Conservation (phyloP, 768 basidiomycete species). For the Podaxis sp. region DNA sequence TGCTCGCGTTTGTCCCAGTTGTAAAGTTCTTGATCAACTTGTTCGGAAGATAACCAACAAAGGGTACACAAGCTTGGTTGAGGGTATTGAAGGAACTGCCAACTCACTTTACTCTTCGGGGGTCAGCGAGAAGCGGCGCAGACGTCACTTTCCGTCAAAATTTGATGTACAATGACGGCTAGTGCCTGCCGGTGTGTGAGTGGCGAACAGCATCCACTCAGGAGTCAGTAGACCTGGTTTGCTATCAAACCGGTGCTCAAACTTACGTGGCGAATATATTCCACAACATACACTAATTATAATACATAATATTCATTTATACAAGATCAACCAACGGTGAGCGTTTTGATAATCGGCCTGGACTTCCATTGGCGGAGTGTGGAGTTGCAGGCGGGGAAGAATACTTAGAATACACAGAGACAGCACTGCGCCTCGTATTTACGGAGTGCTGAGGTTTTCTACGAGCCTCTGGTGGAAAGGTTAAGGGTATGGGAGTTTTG, state of each 20-base stretch:
- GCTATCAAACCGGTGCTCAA: not conserved
- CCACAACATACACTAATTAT: not conserved
- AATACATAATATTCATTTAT: not conserved
- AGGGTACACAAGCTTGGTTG: too few relatives aligned
- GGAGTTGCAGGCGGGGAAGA: conserved; percentile 2
- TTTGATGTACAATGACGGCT: not conserved
- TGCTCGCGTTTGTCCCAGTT: conserved; percentile 7
- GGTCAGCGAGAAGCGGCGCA: not conserved
- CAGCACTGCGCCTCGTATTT: not conserved
- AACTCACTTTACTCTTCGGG: too few relatives aligned
- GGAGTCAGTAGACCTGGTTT: too few relatives aligned
- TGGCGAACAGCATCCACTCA: not conserved
- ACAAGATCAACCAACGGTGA: not conserved
- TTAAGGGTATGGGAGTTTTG: not conserved
- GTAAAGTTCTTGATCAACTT: not conserved
- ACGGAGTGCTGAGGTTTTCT: not conserved
- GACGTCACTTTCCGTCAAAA: not conserved
- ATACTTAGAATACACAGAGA: not conserved
- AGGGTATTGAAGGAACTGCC: too few relatives aligned
- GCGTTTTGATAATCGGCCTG: conserved; percentile 1
- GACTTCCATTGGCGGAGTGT: not conserved
- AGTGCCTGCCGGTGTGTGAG: not conserved
- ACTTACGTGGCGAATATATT: not conserved
- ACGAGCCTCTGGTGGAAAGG: not conserved
- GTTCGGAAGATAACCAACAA: not conserved